Conservation (phyloP, 2,329 filamentous ascomycete species). For the Alternaria sp. region DNA sequence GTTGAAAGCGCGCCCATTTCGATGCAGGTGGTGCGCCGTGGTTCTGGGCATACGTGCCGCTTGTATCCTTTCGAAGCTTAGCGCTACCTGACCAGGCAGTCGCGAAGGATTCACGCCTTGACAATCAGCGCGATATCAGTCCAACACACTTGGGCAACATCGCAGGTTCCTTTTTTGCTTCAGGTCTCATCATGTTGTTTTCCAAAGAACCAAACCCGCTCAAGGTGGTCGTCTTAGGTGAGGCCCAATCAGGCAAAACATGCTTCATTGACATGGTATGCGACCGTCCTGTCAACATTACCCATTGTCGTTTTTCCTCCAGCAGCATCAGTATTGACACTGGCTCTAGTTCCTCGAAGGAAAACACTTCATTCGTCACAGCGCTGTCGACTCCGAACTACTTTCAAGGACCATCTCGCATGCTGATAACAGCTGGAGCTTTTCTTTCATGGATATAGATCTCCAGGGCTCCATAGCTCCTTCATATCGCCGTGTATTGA, state of each 20-base stretch:
- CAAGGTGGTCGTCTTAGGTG: constrained; percentile 29
- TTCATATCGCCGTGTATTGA: constrained; percentile 2
- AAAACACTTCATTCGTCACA: constrained; percentile 11
- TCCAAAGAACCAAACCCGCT: background rate
- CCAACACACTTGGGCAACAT: background rate
- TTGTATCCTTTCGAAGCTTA: background rate
- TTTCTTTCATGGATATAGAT: constrained; percentile 31
- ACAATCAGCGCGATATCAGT: background rate
- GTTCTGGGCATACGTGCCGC: background rate
- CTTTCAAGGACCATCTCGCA: constrained; percentile 12
- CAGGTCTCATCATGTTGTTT: background rate
- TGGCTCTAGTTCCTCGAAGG: constrained; percentile 10
- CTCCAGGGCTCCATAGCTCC: constrained; percentile 14
- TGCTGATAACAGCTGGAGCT: constrained; percentile 5
- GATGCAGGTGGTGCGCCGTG: background rate
- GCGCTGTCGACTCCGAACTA: constrained; percentile 9
- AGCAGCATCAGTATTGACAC: background rate
- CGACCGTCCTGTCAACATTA: background rate
- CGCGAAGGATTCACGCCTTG: background rate
- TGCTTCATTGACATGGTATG: constrained; percentile 34
- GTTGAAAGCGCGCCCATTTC: background rate
- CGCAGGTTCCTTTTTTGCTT: background rate
- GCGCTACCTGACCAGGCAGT: background rate
- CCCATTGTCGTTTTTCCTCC: background rate
- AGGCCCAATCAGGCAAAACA: constrained; percentile 33